Evolutionary conservation across 495 filamentous ascomycete genomes (phyloP), one percentile per base, ranked within the genome.

Genomic region (Lophiostoma macrostomum): DNA sequence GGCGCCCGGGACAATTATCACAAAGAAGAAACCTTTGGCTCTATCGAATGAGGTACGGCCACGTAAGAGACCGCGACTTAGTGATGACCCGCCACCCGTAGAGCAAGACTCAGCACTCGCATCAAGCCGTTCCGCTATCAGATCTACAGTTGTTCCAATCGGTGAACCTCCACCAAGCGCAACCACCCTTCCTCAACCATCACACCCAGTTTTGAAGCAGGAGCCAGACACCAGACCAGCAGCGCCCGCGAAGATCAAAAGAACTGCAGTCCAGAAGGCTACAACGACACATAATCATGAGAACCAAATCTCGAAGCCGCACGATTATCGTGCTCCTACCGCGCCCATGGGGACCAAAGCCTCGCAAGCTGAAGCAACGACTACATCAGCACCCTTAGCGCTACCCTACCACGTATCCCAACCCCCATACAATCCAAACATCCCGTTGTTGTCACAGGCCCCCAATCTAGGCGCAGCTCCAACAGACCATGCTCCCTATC

Each of bases 21-120:
- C 20, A 27, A 25, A 43, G 23, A 25, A 43, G 8, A 3, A 5
- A 14, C 39, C 20, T 20, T n/a, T 25, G 22, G n/a, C 19, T 25
- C 39, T 14, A 4, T 25, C 39, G 16, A 28, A 7, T 5, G 6
- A 43, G 4, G 4, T 5, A 3, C 19, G 16, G 6, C 20, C 25
- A 31, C 45, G 30, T 28, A 49, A 49, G 28, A 8, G 45, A 36
- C 45, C 22, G 29, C 30, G 45, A 37, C n/a, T 28, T 3, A 16
- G 19, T 18, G 35, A 38, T 32, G n/a, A 20, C 11, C 16, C 43
- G 3, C 10, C 10, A 4, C 12, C n/a, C n/a, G 14, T 12, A 16
- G 16, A 25, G 2, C n/a, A 34, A 13, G 14, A 28, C 25, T 10
- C 32, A 37, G 4, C 45, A 6, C n/a, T 22, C 32, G 5, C 4